phyloP scores from a whole-genome alignment of 768 basidiomycete species.

The Asterophora lycoperdoides region DNA sequence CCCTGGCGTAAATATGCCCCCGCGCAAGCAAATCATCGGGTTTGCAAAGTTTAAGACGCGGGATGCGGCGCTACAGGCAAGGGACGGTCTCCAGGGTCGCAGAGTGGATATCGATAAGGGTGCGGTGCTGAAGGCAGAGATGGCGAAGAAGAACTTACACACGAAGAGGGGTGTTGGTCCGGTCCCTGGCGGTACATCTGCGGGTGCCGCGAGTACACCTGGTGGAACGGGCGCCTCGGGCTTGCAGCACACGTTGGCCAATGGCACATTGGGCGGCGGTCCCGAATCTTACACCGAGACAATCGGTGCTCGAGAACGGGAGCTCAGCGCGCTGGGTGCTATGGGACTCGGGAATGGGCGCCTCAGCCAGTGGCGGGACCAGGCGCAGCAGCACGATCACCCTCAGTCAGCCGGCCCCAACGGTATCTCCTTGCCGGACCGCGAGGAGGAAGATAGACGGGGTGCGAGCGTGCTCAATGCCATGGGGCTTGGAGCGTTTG shows the following conservation, averaged over 20 bases:
- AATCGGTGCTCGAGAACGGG: conserved; percentile 42
- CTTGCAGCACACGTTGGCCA: conserved; percentile 15
- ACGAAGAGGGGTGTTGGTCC: conserved; percentile 89
- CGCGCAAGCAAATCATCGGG: conserved; percentile 95
- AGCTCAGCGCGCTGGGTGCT: conserved; percentile 42
- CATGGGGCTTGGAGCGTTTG: conserved; percentile 34
- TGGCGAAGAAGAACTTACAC: conserved; percentile 99
- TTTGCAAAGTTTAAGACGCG: conserved; percentile 94
- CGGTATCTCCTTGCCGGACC: conserved; percentile 16
- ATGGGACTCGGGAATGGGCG: conserved; percentile 39
- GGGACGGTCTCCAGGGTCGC: conserved; percentile 84
- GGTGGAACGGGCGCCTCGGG: conserved; percentile 15
- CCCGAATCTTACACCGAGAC: conserved; percentile 23
- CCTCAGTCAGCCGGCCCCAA: conserved; percentile 6
- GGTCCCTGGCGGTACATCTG: conserved; percentile 31
- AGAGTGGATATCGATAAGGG: conserved; percentile 93
- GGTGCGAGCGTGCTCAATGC: conserved; percentile 31
- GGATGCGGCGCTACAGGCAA: conserved; percentile 80
- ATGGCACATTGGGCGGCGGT: conserved; percentile 26
- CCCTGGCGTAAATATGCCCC: conserved; percentile 41
- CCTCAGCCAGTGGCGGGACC: conserved; percentile 37
- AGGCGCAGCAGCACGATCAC: conserved; percentile 19
- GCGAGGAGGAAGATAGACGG: conserved; percentile 47
- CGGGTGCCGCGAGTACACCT: conserved; percentile 14
- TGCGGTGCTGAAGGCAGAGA: conserved; percentile 92